Conservation (phyloP, 768 basidiomycete species). For the Suillus subalutaceus region DNA sequence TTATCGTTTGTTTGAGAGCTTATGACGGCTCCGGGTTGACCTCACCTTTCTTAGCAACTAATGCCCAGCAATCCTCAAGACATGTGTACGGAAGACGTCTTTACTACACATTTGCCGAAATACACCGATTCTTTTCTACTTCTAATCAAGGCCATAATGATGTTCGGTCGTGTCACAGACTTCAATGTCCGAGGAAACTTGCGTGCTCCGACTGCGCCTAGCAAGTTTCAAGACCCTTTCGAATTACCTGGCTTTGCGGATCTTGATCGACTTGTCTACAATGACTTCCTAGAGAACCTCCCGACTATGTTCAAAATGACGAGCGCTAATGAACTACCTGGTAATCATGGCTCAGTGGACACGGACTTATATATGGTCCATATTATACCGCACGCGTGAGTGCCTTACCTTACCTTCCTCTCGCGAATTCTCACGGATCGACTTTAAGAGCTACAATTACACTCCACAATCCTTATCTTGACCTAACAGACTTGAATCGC, state of each 20-base stretch:
- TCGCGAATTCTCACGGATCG: constrained; percentile 15
- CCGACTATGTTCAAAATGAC: constrained; percentile 60
- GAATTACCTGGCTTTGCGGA: constrained; percentile 64
- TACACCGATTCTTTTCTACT: constrained; percentile 85
- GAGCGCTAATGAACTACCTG: constrained; percentile 61
- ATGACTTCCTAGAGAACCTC: constrained; percentile 69
- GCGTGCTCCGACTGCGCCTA: constrained; percentile 64
- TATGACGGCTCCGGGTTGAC: constrained; percentile 16
- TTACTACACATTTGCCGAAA: constrained; percentile 68
- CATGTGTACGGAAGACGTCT: constrained; percentile 62
- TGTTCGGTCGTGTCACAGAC: constrained; percentile 85
- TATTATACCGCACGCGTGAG: constrained; percentile 84
- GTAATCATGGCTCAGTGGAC: constrained; percentile 61
- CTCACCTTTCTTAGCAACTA: constrained; percentile 43
- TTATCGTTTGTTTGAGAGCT: constrained; percentile 8
- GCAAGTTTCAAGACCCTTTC: constrained; percentile 76
- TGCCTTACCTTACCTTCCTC: constrained; percentile 22
- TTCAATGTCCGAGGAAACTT: constrained; percentile 79
- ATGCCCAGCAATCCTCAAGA: constrained; percentile 79
- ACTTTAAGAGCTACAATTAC: constrained; percentile 77
- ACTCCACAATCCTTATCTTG: constrained; percentile 81
- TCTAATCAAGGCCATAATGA: constrained; percentile 81
- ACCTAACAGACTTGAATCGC: constrained; percentile 67
- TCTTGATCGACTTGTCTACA: constrained; percentile 68
- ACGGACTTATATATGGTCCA: constrained; percentile 89